These are phyloP conservation scores for Fusarium pseudocircinatum DNA, from an alignment of 2,329 filamentous ascomycete genomes.

Conservation along the genomic window DNA sequence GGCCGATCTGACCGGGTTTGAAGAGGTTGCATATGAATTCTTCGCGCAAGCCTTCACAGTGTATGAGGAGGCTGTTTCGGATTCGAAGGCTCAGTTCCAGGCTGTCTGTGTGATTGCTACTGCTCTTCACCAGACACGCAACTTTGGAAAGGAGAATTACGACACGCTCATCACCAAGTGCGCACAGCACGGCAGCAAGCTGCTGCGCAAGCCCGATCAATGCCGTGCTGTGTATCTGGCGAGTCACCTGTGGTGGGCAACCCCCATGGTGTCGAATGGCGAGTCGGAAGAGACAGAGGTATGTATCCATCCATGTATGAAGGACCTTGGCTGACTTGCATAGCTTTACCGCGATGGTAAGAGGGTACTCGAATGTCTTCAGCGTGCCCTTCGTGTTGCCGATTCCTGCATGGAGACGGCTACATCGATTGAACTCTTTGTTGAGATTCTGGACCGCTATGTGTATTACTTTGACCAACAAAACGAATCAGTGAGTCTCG, in stretches of 20 bases:
- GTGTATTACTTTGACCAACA: constrained; percentile 99
- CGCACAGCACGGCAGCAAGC: constrained; percentile 93
- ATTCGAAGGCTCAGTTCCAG: constrained; percentile 97
- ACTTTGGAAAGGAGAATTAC: constrained; percentile 97
- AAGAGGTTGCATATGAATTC: constrained; percentile 97
- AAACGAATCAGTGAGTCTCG: constrained; percentile 82
- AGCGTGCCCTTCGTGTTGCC: constrained; percentile 92
- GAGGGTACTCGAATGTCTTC: constrained; percentile 93
- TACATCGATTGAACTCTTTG: constrained; percentile 96
- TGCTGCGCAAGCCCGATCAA: constrained; percentile 97
- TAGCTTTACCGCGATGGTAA: constrained; percentile 98
- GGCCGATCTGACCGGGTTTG: constrained; percentile 88
- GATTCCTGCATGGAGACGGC: constrained; percentile 99
- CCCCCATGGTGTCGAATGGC: constrained; percentile 77
- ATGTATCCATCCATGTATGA: constrained; percentile 50
- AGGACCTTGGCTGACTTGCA: constrained; percentile 29
- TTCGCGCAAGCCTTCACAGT: constrained; percentile 98
- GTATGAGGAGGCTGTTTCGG: constrained; percentile 95
- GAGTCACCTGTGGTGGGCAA: constrained; percentile 98
- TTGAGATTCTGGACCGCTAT: constrained; percentile 97
- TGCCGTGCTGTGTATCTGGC: constrained; percentile 96
- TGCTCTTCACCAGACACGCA: constrained; percentile 85
- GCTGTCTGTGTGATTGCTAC: constrained; percentile 94
- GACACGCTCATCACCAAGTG: constrained; percentile 99
- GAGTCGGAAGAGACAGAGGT: constrained; percentile 86